Base-by-base conservation (phyloP, 805 yeast species). In the Candida anglica region DNA sequence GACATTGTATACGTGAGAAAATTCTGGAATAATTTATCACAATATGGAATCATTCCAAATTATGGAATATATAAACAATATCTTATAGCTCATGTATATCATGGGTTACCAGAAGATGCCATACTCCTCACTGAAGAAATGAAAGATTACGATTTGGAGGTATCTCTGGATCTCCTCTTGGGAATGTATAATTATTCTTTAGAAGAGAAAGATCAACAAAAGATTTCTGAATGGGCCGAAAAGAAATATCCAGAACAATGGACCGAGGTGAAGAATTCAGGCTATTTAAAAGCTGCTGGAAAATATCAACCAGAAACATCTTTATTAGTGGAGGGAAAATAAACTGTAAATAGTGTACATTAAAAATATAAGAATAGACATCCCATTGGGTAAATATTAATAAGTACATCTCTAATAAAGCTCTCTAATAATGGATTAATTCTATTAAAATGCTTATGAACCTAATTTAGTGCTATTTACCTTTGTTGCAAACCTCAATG, bases 401-500 rank as follows among this genome's bases (percentile, higher is more conserved):
- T n/a, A n/a, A n/a, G n/a, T n/a, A n/a, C n/a, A n/a, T n/a, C n/a
- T n/a, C n/a, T n/a, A n/a, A n/a, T n/a, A n/a, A n/a, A n/a, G n/a
- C n/a, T n/a, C n/a, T n/a, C n/a, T n/a, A n/a, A n/a, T n/a, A n/a
- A n/a, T n/a, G n/a, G n/a, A n/a, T 19, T 10, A n/a, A 13, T 13
- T 22, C 16, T 18, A 28, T 18, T n/a, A 15, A 11, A 21, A 21
- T 11, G 10, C 11, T 21, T 9, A 21, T 11, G 9, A 21, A 16
- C 25, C 39, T 6, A 50, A 37, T 28, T 52, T 59, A 6, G 89
- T 81, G 22, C 62, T 63, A 46, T 82, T 81, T 2, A 84, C 93
- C 43, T 84, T 87, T 4, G 86, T 76, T 0, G 98, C 98, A 68
- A 91, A 91, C 33, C 97, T 66, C 31, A 93, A 66, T 0, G 96